Evolutionary conservation across 129 eudicot genomes (phyloP).

Genomic region (Artemisia annua): DNA sequence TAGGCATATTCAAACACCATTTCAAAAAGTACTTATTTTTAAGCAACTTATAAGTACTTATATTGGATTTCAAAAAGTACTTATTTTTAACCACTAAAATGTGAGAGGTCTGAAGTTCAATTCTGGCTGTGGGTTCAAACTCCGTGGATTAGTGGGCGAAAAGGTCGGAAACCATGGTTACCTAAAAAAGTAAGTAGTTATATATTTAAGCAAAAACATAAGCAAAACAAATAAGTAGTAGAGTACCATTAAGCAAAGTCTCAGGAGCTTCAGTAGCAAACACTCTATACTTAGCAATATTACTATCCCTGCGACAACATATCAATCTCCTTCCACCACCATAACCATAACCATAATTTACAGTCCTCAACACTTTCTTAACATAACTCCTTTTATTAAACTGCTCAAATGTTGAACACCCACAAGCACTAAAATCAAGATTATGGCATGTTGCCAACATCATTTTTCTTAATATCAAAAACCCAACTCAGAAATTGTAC

Average conservation of each 20-base stretch:
- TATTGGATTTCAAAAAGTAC: no score
- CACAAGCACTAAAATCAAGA: constrained; percentile 75
- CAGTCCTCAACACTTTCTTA: constrained; percentile 41
- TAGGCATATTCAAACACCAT: no score
- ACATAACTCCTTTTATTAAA: constrained; percentile 37
- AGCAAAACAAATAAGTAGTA: background rate
- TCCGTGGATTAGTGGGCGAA: no score
- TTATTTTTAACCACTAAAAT: no score
- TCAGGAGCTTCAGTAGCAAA: constrained; percentile 63
- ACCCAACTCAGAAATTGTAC: constrained; percentile 36
- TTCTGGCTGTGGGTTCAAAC: no score
- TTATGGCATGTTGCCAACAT: constrained; percentile 77
- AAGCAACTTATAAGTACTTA: no score
- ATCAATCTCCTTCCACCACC: constrained; percentile 45
- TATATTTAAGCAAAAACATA: no score
- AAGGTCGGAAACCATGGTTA: no score
- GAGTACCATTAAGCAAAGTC: constrained; percentile 65
- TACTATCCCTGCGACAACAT: constrained; percentile 41
- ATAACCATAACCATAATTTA: constrained; percentile 13
- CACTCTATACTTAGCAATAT: constrained; percentile 47
- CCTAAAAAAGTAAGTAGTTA: no score
- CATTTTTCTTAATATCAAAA: constrained; percentile 48
- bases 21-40: no score
- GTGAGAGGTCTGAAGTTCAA: no score
- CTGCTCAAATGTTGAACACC: constrained; percentile 59